A percentile compares a stretch with the other conserved stretches of the same genome.
phyloP scores from a whole-genome alignment of 2,329 filamentous ascomycete species.

The Ophiostoma sp. region DNA sequence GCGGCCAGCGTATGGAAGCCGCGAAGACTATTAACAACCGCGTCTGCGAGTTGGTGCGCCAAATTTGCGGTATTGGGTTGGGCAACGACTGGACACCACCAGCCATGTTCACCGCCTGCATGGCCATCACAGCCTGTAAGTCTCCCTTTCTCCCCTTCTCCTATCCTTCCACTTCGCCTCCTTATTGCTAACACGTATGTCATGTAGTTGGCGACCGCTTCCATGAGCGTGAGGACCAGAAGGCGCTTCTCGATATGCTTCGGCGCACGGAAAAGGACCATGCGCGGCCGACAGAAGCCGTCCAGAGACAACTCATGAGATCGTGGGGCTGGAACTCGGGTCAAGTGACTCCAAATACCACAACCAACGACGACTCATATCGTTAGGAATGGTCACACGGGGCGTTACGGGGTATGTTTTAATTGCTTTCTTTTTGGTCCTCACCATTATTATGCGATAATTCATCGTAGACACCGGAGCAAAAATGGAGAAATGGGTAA shows the following conservation, averaged over 20 bases:
- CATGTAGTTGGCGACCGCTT: conserved; percentile 38
- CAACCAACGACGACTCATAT: neutral
- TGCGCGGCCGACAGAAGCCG: conserved; percentile 37
- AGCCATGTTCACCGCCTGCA: conserved; percentile 56
- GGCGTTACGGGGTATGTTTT: neutral
- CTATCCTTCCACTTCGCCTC: neutral
- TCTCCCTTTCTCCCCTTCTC: conserved; percentile 18
- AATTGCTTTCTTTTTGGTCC: neutral
- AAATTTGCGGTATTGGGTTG: conserved; percentile 59
- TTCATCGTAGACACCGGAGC: neutral
- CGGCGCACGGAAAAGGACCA: conserved; percentile 37
- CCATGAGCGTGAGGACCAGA: conserved; percentile 34
- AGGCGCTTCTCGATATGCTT: conserved; percentile 37
- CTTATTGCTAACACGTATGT: neutral
- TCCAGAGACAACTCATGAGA: conserved; percentile 36
- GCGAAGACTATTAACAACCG: conserved; percentile 34
- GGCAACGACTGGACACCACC: conserved; percentile 57
- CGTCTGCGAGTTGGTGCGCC: conserved; percentile 50
- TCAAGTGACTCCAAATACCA: neutral
- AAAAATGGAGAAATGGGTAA: neutral
- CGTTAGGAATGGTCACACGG: neutral
- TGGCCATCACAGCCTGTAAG: conserved; percentile 56
- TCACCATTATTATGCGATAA: neutral
- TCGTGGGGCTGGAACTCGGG: conserved; percentile 34
- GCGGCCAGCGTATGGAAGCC: conserved; percentile 37